A percentile compares a stretch with the other conserved stretches of the same genome.
These are phyloP conservation scores for Wallacemonas sp. DNA, from an alignment of 208 protist genomes.

Conservation along the genomic window DNA sequence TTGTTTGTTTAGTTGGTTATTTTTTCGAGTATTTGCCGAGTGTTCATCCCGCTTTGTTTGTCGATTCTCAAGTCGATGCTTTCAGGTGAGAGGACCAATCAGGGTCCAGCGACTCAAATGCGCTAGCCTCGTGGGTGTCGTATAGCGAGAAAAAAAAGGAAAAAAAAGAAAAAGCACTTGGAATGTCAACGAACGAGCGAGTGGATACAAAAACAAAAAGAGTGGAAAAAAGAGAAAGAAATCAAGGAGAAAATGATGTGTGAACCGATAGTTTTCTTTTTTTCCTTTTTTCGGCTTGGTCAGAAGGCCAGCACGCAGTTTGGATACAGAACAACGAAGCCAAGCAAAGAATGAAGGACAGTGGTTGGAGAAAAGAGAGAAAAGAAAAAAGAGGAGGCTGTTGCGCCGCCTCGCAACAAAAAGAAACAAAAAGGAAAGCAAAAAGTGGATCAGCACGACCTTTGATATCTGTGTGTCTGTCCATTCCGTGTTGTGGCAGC, in stretches of 20 bases:
- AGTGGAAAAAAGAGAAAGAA: conserved; percentile 11
- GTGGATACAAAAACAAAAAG: conserved; percentile 7
- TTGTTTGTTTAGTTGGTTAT: neutral
- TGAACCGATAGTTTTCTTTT: neutral
- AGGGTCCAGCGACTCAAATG: too few species aligned
- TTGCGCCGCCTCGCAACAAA: neutral
- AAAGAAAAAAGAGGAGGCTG: neutral
- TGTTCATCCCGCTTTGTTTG: too few species aligned
- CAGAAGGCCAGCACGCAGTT: neutral
- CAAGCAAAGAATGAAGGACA: neutral
- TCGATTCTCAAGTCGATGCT: too few species aligned
- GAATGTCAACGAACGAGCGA: conserved; percentile 5
- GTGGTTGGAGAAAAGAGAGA: conserved; percentile 3
- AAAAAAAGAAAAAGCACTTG: conserved; percentile 4
- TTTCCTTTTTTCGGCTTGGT: conserved; percentile 5
- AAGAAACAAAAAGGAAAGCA: conserved; percentile 6
- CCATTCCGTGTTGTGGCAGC: too few species aligned
- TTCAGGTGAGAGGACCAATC: too few species aligned
- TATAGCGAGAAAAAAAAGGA: conserved; percentile 11
- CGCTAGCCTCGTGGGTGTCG: neutral
- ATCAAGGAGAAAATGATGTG: conserved; percentile 14
- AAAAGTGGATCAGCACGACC: neutral
- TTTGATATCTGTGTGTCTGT: neutral
- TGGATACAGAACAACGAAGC: neutral
- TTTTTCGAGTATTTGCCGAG: neutral